phyloP scores from a whole-genome alignment of 2,329 filamentous ascomycete species.

The Arthrobotrys entomopaga region DNA sequence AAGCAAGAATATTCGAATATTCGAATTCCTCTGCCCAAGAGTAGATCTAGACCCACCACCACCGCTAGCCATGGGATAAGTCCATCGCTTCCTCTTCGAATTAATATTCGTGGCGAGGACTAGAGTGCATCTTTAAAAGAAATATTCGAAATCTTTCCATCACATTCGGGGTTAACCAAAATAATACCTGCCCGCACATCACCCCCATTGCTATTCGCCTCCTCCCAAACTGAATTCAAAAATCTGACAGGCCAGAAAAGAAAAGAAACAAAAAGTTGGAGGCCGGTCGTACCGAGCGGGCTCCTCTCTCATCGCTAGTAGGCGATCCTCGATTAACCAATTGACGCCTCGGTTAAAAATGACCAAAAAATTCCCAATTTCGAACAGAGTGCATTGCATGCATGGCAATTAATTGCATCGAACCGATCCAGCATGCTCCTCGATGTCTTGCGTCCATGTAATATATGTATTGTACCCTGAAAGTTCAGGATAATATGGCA shows the following conservation, averaged over 20 bases:
- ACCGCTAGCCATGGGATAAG: constrained; percentile 4
- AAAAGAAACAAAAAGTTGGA: constrained; percentile 9
- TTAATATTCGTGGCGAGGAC: constrained; percentile 26
- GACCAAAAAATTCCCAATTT: constrained; percentile 15
- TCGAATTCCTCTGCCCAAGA: constrained; percentile 3
- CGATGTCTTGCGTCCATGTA: too few species aligned
- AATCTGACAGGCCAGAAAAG: too few species aligned
- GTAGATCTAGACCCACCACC: constrained; percentile 28
- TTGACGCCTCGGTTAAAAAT: constrained; percentile 43
- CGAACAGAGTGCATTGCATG: constrained; percentile 19
- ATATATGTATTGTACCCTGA: constrained; percentile 7
- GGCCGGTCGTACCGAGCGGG: constrained; percentile 20
- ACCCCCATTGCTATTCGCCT: neutral
- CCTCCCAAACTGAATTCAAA: too few species aligned
- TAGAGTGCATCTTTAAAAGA: constrained; percentile 8
- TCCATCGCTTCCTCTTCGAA: neutral
- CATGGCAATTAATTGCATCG: constrained; percentile 9
- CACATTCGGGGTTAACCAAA: constrained; percentile 44
- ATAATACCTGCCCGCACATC: constrained; percentile 5
- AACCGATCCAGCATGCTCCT: neutral
- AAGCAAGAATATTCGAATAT: too few species aligned
- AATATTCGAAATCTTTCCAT: neutral
- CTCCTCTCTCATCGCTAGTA: constrained; percentile 17
- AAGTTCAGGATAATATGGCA: constrained; percentile 18
- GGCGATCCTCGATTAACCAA: neutral